Evolutionary conservation across 495 filamentous ascomycete species (phyloP), one percentile per base, ranked within the genome.

Genomic region (Trichodelitschia bisporula): DNA sequence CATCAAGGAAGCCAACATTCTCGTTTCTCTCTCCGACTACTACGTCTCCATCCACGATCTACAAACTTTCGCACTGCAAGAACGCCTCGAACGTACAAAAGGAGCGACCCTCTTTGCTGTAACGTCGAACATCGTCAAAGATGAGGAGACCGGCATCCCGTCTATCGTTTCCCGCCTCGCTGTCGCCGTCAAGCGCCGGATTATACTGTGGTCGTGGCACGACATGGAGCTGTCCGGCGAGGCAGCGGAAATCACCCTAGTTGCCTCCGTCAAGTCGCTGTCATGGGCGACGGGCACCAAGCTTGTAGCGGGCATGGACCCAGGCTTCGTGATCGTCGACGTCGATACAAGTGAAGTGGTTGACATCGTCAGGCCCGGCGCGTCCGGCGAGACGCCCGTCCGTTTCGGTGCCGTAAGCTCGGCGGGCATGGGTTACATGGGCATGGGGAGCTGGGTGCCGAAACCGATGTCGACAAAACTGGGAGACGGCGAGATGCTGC

Each of bases 161-260:
- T 73, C 77, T 33, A 90, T 95, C 31, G 77, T 93, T 29, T 89
- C 77, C 5, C 58, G 82, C 19, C 54, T 99, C 19, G 84, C 79
- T 6, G 84, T 95, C 1, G 80, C 78, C 0, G 74, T 91, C 6
- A 95, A 93, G 59, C 60, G 86, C 45, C 77, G 75, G 40, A 59
- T 95, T 31, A 39, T 95, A 35, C 51, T 92, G 36, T 95, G 89
- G 78, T 69, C 75, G 28, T 99, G 86, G 86, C 69, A 83, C 38
- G 86, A 92, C 46, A 83, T 78, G 57, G 89, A 93, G 51, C 60
- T 91, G 28, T 66, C 64, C 20, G 49, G 54, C 2, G 68, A 89
- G 15, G 66, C 69, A 2, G 56, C 57, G 21, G 29, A 31, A 20
- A 62, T 92, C 20, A 64, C 66, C 3, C 58, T 95, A 19, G 61